These are phyloP conservation scores for Porogramme epimiltina DNA, from an alignment of 1,284 basidiomycete genomes.

Conservation along the genomic window DNA sequence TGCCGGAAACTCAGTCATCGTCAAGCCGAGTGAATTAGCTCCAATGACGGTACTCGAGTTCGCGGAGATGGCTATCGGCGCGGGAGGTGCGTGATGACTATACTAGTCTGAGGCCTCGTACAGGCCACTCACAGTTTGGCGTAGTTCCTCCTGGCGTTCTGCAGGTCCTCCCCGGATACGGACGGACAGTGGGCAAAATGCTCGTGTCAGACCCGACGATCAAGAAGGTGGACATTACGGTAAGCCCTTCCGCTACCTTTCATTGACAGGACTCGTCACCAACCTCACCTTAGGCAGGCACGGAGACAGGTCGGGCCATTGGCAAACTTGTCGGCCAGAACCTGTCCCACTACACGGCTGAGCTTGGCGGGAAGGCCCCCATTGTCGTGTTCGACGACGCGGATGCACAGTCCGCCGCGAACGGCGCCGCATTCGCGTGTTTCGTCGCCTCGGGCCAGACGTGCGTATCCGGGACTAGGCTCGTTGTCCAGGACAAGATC, in stretches of 20 bases:
- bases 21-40: slow-evolving; percentile 76
- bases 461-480: slow-evolving; percentile 77
- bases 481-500: slow-evolving; percentile 69
- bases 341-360: slow-evolving; percentile 74
- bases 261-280: background rate
- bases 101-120: too few relatives aligned
- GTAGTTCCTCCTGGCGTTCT: slow-evolving; percentile 77
- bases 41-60: slow-evolving; percentile 81
- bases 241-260: slow-evolving; percentile 34
- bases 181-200: slow-evolving; percentile 59
- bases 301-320: slow-evolving; percentile 68
- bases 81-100: slow-evolving; percentile 53
- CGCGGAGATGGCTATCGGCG: slow-evolving; percentile 60
- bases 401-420: slow-evolving; percentile 67
- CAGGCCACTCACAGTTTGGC: background rate
- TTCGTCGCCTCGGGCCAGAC: slow-evolving; percentile 87
- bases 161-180: slow-evolving; percentile 72
- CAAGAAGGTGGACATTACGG: slow-evolving; percentile 82
- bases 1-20: slow-evolving; percentile 80
- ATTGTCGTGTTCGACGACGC: slow-evolving; percentile 79
- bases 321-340: slow-evolving; percentile 74
- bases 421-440: slow-evolving; percentile 79
- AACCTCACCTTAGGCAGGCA: slow-evolving; percentile 63
- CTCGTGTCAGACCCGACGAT: slow-evolving; percentile 67
- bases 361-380: slow-evolving; percentile 83